Conservation (phyloP, 495 filamentous ascomycete genomes). For the Aspergillus incahuasiensis region DNA sequence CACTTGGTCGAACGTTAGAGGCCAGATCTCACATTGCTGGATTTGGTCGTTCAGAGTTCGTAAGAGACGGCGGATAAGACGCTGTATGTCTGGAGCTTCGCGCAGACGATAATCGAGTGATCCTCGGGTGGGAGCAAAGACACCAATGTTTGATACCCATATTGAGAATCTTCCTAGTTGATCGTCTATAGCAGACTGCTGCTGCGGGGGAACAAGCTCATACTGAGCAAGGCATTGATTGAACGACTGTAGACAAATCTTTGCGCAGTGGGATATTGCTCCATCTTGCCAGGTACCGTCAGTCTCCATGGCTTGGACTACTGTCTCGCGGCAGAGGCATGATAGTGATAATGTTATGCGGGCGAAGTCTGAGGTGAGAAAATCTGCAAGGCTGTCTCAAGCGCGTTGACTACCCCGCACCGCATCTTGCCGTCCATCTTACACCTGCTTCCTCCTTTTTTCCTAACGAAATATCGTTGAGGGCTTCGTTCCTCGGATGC, state of each 20-base stretch:
- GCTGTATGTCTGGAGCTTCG: conserved; percentile 7
- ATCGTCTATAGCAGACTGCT: conserved; percentile 9
- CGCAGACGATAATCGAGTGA: conserved; percentile 13
- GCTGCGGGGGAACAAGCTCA: neutral
- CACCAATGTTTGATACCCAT: conserved; percentile 9
- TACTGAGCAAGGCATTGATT: conserved; percentile 3
- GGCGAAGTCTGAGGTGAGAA: neutral
- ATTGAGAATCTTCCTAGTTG: conserved; percentile 9
- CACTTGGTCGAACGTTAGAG: neutral
- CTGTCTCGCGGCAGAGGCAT: neutral
- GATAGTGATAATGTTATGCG: neutral
- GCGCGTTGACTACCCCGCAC: neutral
- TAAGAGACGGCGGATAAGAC: conserved; percentile 1
- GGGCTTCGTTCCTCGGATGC: no score
- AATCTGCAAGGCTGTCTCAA: neutral
- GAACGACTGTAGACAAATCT: conserved; percentile 2
- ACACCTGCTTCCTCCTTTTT: neutral
- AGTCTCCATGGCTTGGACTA: neutral
- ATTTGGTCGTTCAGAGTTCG: conserved; percentile 4
- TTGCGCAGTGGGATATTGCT: neutral
- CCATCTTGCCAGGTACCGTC: neutral
- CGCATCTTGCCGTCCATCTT: neutral
- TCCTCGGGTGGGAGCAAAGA: neutral
- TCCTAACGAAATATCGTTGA: no score
- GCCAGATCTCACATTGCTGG: conserved; percentile 5